Conservation (phyloP, 1,139 yeast genomes). For the Kluyveromyces sp. region DNA sequence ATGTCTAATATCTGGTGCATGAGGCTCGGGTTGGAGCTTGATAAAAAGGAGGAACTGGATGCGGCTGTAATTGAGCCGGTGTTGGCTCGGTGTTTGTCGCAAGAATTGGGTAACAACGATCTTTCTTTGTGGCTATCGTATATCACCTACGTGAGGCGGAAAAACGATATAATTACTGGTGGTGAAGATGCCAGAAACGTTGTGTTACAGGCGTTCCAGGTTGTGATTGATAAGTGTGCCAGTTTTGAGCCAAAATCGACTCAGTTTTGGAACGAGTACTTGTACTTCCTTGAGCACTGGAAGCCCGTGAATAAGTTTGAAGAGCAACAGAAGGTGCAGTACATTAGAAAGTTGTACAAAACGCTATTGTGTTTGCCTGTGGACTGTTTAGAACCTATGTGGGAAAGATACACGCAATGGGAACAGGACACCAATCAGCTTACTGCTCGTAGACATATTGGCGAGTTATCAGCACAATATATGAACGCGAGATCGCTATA, state of each 20-base stretch:
- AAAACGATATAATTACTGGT: slow-evolving; percentile 71
- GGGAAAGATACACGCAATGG: slow-evolving; percentile 79
- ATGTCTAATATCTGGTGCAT: slow-evolving; percentile 63
- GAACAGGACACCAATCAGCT: slow-evolving; percentile 68
- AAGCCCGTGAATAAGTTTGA: slow-evolving; percentile 81
- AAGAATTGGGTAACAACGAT: slow-evolving; percentile 26
- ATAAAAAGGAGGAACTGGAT: slow-evolving; percentile 57
- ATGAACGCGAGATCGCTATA: slow-evolving; percentile 82
- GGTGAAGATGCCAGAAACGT: slow-evolving; percentile 76
- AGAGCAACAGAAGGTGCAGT: slow-evolving; percentile 72
- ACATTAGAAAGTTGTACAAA: slow-evolving; percentile 67
- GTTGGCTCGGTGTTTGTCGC: slow-evolving; percentile 26
- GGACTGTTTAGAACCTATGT: slow-evolving; percentile 62
- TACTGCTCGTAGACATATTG: slow-evolving; percentile 78
- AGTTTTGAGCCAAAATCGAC: slow-evolving; percentile 73
- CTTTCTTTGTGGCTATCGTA: slow-evolving; percentile 60
- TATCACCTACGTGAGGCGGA: slow-evolving; percentile 70
- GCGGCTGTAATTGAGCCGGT: slow-evolving; percentile 33
- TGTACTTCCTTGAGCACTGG: slow-evolving; percentile 73
- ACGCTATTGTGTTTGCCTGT: slow-evolving; percentile 66
- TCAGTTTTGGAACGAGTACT: slow-evolving; percentile 72
- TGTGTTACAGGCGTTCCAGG: slow-evolving; percentile 76
- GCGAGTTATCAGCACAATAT: slow-evolving; percentile 78
- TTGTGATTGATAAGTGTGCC: slow-evolving; percentile 63
- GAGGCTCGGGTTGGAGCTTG: slow-evolving; percentile 63